Evolutionary conservation across 1,139 yeast genomes (phyloP).

Genomic region (Ashbya aceris): DNA sequence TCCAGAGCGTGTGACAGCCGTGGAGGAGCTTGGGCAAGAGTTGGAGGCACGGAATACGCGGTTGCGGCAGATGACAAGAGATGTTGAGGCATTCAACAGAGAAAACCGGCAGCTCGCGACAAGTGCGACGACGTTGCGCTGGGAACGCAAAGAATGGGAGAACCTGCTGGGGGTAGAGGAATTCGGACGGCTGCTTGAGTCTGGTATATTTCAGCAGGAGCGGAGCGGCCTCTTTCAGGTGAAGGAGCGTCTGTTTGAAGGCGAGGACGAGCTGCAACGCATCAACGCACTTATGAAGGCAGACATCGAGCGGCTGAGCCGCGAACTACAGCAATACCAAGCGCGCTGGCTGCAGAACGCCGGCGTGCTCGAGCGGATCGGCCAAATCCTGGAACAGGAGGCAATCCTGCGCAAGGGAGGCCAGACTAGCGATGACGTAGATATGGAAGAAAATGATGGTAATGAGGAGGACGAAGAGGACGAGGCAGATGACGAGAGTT

Average conservation of each 20-base stretch:
- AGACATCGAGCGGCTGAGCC: constrained; percentile 19
- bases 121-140: constrained; percentile 18
- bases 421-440: constrained; percentile 7
- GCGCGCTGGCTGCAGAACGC: constrained; percentile 27
- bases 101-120: constrained; percentile 20
- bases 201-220: constrained; percentile 17
- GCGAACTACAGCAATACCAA: constrained; percentile 20
- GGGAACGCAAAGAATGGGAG: constrained; percentile 23
- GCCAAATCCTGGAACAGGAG: constrained; percentile 21
- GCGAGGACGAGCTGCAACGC: constrained; percentile 18
- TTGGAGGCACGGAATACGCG: constrained; percentile 16
- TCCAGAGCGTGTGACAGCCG: constrained; percentile 11
- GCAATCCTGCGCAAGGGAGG: constrained; percentile 14
- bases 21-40: constrained; percentile 11
- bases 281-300: constrained; percentile 20
- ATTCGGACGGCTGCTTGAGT: constrained; percentile 17
- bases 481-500: constrained; percentile 10
- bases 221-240: constrained; percentile 10
- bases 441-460: constrained; percentile 11
- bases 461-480: constrained; percentile 12
- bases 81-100: constrained; percentile 18
- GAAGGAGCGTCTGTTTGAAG: constrained; percentile 11
- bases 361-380: constrained; percentile 21
- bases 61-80: constrained; percentile 19
- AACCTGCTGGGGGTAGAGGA: constrained; percentile 18